These are phyloP conservation scores for Acorus calamus DNA, from an alignment of 106 monocot species.

Conservation along the genomic window DNA sequence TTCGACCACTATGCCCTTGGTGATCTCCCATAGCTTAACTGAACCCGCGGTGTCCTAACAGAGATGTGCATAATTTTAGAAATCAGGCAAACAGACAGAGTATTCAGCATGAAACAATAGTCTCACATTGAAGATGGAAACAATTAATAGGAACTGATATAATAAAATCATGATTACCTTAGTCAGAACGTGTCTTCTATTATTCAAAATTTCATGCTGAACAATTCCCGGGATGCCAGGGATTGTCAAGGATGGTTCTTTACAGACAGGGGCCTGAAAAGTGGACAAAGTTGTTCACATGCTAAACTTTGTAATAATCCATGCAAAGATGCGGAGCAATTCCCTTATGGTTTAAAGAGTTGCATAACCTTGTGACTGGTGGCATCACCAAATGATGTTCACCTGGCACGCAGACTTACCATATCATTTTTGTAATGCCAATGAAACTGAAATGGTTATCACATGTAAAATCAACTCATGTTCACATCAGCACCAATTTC, in stretches of 20 bases:
- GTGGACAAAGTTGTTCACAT: background rate
- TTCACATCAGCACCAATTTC: too few species aligned
- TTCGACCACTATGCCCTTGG: conserved; percentile 72
- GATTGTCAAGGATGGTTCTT: conserved; percentile 59
- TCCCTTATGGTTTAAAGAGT: too few species aligned
- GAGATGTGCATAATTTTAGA: background rate
- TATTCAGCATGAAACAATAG: background rate
- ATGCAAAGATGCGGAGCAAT: too few species aligned
- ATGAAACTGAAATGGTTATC: too few species aligned
- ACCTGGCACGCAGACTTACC: too few species aligned
- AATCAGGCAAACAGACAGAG: background rate
- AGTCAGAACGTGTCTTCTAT: conserved; percentile 88
- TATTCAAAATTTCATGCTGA: conserved; percentile 93
- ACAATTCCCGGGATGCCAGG: conserved; percentile 78
- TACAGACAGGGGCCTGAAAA: conserved; percentile 74
- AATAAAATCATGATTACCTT: conserved; percentile 45
- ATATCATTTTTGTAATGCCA: too few species aligned
- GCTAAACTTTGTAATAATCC: too few species aligned
- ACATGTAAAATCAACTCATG: too few species aligned
- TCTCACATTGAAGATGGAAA: background rate
- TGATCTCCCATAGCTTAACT: conserved; percentile 95
- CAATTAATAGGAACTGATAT: background rate
- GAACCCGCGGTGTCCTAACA: conserved; percentile 72
- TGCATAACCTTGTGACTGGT: too few species aligned
- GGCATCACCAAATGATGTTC: too few species aligned